phyloP scores from a whole-genome alignment of 1,284 basidiomycete species.

The Malassezia arunalokei region DNA sequence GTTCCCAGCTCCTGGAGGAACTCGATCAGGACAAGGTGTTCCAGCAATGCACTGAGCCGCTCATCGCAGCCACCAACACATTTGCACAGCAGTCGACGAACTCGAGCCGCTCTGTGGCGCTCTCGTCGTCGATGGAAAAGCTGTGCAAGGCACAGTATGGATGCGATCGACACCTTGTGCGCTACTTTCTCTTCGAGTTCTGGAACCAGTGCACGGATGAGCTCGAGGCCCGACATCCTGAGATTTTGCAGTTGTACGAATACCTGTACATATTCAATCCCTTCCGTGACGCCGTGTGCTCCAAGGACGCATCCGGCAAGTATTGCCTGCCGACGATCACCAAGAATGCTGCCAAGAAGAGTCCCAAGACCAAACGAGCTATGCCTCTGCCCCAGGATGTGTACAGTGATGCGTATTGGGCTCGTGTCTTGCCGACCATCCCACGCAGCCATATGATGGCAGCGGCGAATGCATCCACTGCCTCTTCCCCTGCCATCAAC shows the following conservation, averaged over 20 bases:
- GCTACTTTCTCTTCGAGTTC: constrained; percentile 12
- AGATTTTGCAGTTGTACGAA: constrained; percentile 11
- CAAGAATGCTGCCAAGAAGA: not conserved
- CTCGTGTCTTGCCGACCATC: not conserved
- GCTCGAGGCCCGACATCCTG: constrained; percentile 2
- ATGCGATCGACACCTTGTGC: constrained; percentile 12
- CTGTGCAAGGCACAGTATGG: constrained; percentile 1
- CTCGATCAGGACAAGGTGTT: constrained; percentile 11
- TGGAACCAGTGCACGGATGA: constrained; percentile 13
- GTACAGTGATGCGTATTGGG: constrained; percentile 8
- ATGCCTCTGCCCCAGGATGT: not conserved
- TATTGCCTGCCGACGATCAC: constrained; percentile 7
- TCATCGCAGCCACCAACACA: constrained; percentile 6
- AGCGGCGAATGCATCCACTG: not conserved
- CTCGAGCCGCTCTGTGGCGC: not conserved
- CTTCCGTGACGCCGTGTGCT: constrained; percentile 15
- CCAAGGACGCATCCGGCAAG: not conserved
- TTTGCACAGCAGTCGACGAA: constrained; percentile 3
- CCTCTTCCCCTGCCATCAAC: not conserved
- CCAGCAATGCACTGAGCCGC: constrained; percentile 12
- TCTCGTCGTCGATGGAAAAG: not conserved
- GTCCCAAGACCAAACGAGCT: not conserved
- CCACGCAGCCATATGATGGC: not conserved
- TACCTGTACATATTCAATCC: constrained; percentile 16
- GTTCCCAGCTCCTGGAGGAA: constrained; percentile 7